A percentile compares a stretch with the other conserved stretches of the same genome.
phyloP scores from a whole-genome alignment of 345 rosid genomes.

The Citropsis articulata region DNA sequence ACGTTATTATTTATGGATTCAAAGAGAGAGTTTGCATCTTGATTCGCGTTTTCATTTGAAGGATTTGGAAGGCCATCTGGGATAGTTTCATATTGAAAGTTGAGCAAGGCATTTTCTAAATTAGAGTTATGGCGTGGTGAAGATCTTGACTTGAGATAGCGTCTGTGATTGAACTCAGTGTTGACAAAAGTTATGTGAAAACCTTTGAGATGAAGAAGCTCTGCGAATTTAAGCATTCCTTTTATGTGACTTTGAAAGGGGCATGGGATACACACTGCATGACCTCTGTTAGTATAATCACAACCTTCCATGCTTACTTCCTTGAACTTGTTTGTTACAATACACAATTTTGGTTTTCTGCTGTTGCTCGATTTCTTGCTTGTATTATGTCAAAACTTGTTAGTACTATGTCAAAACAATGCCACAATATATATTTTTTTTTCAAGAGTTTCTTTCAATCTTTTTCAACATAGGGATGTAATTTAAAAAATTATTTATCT shows the following conservation, averaged over 20 bases:
- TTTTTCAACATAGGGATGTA: too few relatives aligned
- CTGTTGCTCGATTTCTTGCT: background rate
- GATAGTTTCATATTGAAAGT: background rate
- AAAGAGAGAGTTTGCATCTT: background rate
- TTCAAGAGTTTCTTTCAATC: too few relatives aligned
- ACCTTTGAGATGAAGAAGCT: slow-evolving; percentile 2
- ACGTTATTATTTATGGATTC: background rate
- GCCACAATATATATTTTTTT: too few relatives aligned
- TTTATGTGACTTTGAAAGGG: background rate
- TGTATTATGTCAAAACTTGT: background rate
- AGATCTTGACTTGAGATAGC: background rate
- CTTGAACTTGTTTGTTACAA: background rate
- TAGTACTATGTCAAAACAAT: too few relatives aligned
- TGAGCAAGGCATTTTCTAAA: background rate
- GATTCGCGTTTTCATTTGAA: background rate
- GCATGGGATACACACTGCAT: background rate
- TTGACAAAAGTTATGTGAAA: slow-evolving; percentile 2
- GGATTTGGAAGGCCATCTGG: background rate
- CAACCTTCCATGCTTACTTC: background rate
- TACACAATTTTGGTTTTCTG: background rate
- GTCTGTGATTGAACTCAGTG: slow-evolving; percentile 3
- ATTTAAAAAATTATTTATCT: too few relatives aligned
- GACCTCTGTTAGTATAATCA: background rate
- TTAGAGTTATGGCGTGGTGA: background rate
- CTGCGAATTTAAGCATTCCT: background rate